Base-by-base conservation (phyloP, 1,139 yeast species). In the Lodderomyces pseudojiufengensis region DNA sequence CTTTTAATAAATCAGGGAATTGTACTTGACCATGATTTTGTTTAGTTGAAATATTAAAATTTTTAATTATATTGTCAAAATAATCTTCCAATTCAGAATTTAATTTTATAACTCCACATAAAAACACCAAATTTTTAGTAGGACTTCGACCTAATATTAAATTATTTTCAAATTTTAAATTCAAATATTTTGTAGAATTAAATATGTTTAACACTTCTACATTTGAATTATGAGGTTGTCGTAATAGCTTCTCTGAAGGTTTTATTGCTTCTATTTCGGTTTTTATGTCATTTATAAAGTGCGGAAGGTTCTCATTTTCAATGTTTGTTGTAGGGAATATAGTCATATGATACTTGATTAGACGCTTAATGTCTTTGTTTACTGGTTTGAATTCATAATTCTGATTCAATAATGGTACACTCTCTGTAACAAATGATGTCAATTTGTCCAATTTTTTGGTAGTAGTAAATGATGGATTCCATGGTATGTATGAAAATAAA, bases 271-370 rank as follows among this genome's bases (percentile, higher is more conserved):
- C 24, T 11, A 27, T 10, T 14, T 22, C 11, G 14, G 22, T 30
- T 5, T 25, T n/a, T 10, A 34, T 18, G 4, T 11, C 18, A 3
- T 21, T 13, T 9, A 16, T 9, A 6, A 22, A 22, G 3, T 13
- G 22, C 4, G 8, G 8, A 12, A 23, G 33, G 5, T 24, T 12
- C 10, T 32, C 29, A 9, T 16, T 20, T 9, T 31, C 25, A 16
- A 36, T 22, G 9, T 24, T 22, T 13, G 24, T 13, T 12, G 32
- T 20, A 20, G 33, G 27, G 15, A 30, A 23, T 6, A 35, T 15
- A 11, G 42, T 38, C 15, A 42, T 40, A 29, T 40, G 46, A 24
- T 33, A 37, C 14, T 34, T 35, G 12, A 36, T 14, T 7, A 29
- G 20, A 13, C 43, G 32, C 18, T 20, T 16, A 12, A 27, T 5